Base-by-base conservation (phyloP, 768 basidiomycete species). In the Psilocybe tampanensis region DNA sequence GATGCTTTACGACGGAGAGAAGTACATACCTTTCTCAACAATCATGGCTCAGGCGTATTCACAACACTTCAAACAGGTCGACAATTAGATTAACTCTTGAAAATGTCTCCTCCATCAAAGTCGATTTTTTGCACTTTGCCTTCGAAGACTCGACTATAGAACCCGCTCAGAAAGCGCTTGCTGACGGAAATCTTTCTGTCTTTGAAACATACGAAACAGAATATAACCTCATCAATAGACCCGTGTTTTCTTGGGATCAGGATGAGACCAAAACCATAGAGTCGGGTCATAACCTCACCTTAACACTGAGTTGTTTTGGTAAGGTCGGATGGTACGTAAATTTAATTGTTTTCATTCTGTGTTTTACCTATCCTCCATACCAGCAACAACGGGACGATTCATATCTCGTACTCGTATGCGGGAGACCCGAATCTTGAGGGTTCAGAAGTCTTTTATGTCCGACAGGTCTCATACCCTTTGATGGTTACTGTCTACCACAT, bases 1-100 rank as follows among this genome's bases (percentile, higher is more conserved):
- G 22, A 96, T 97, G 93, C 76, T 98, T 49, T 98, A 96, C 66
- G 85, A 96, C 47, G 97, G 97, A 32, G 97, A 99, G 76, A 86
- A 75, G 95, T 94, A 60, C 58, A 86, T 74, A 15, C 33, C 19
- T 34, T n/a, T n/a, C n/a, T n/a, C n/a, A n/a, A n/a, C 60, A 15
- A 15, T 6, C 49, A 36, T 47, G 54, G 59, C 45, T 36, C 21
- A 45, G 19, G 50, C 36, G 52, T 56, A 60, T 47, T 66, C 54
- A 43, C 17, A 57, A 21, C 6, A 21, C 13, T 29, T 42, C 47
- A 12, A 44, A 2, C 62, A 98, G 96, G 68, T 91, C 93, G 1
- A 84, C 77, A 5, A 86, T 98, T 45, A 87, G 91, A 2, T 78
- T 98, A 44, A 93, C 90, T 0, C 75, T 98, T 5, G 96, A 98